A percentile compares a stretch with the other conserved stretches of the same genome.
phyloP scores from a whole-genome alignment of 371 early-diverging fungal genomes.

The Syncephalis plumigaleata region DNA sequence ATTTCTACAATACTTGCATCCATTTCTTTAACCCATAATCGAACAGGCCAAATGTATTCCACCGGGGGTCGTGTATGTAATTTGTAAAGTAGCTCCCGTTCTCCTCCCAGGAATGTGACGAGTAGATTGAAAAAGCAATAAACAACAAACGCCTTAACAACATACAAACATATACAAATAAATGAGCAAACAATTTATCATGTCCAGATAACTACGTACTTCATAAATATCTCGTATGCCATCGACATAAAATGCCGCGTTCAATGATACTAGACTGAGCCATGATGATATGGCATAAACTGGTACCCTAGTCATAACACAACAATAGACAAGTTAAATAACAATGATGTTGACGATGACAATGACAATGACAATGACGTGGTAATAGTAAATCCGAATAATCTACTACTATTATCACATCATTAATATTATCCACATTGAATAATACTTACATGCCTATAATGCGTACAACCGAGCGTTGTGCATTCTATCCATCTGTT shows the following conservation, averaged over 20 bases:
- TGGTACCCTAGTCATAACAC: conserved; percentile 47
- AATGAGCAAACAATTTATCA: not conserved
- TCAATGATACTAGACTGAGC: conserved; percentile 51
- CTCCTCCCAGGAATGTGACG: conserved; percentile 85
- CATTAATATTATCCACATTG: no score
- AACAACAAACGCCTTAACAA: conserved; percentile 72
- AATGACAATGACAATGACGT: no score
- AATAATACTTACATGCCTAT: conserved; percentile 70
- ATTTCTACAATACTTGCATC: conserved; percentile 22
- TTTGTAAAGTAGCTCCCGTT: conserved; percentile 60
- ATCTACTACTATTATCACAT: no score
- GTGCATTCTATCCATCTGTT: conserved; percentile 34
- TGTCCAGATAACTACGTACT: conserved; percentile 14
- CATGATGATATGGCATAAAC: conserved; percentile 80
- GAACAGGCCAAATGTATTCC: conserved; percentile 71
- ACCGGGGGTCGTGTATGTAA: conserved; percentile 58
- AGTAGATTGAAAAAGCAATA: conserved; percentile 85
- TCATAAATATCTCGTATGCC: conserved; percentile 89
- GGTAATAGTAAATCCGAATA: no score
- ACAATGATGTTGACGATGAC: not conserved
- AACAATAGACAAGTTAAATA: not conserved
- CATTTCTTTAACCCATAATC: conserved; percentile 53
- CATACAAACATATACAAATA: not conserved
- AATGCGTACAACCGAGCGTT: conserved; percentile 74
- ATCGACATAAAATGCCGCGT: conserved; percentile 73